Percentiles rank a stretch among this genome's conserved stretches.
Evolutionary conservation across 2,329 filamentous ascomycete species (phyloP).

Genomic region (Botrytis medusae): DNA sequence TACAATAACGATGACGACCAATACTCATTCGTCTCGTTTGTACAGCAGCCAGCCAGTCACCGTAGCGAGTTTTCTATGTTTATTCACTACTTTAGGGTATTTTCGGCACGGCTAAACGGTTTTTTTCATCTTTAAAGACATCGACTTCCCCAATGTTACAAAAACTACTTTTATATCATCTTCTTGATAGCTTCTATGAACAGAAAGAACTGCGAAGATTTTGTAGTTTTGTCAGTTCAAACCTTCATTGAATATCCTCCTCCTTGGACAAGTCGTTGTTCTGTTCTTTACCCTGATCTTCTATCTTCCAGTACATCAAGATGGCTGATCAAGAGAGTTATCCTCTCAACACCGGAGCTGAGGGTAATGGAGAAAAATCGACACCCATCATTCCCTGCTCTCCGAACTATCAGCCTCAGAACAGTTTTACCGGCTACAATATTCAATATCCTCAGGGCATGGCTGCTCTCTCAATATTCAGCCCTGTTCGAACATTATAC

Average conservation of each 20-base stretch:
- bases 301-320: fast-evolving
- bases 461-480: too few relatives aligned
- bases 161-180: not conserved
- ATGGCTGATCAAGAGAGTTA: not conserved
- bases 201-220: not conserved
- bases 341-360: fast-evolving
- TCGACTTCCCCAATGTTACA: not conserved
- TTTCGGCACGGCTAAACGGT: not conserved
- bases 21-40: not conserved
- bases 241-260: too few relatives aligned
- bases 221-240: not conserved
- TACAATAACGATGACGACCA: not conserved
- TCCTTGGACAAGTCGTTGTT: too few relatives aligned
- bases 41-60: not conserved
- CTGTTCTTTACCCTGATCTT: not conserved
- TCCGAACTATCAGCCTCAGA: not conserved
- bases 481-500: too few relatives aligned
- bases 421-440: fast-evolving
- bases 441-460: too few relatives aligned
- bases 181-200: not conserved
- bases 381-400: fast-evolving
- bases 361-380: too few relatives aligned
- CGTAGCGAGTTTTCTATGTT: not conserved
- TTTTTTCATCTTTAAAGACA: not conserved
- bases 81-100: not conserved